Base-by-base conservation (phyloP, 2,329 filamentous ascomycete species). In the Zalaria sp. region DNA sequence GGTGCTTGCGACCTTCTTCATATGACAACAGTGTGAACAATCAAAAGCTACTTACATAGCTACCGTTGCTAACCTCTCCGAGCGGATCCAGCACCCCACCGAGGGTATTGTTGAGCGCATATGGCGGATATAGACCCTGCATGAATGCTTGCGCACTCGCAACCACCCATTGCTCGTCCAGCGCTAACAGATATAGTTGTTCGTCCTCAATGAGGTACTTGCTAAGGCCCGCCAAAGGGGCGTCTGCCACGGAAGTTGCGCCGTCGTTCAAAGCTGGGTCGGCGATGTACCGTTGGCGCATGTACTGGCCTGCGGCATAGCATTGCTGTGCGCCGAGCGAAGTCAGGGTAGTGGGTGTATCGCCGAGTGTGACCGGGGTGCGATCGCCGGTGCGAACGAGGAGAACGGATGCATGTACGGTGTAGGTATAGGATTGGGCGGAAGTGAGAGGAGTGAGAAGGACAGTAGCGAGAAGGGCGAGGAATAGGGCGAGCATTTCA, bases 131-230 rank as follows among this genome's bases (percentile, higher is more conserved):
- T 6, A 79, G 57, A 5, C 72, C 74, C 53, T 78, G 73, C 63
- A 79, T 66, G 50, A 78, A 78, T 3, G 75, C 73, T 48, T 74
- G 69, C 8, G 73, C 73, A 3, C 73, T 74, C 1, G 67, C 67
- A 29, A 67, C 53, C 2, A 66, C 62, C 42, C 65, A 66, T 44
- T 70, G 65, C 28, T 65, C 58, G 26, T 72, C 62, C 26, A 65
- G 54, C 1, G 73, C 62, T 37, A 68, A 55, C 7, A 73, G 57
- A 40, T 59, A 60, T 5, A 76, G 49, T 45, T 77, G 63, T 11
- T 66, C 56, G 5, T 64, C 56, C 43, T 68, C 54, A 10, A 73
- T 45, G 27, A 58, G 53, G 41, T 68, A 59, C 4, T 60, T 55
- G 8, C 66, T 67, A 38, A 78, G 54, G 25, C 63, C 64, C 6